phyloP scores from a whole-genome alignment of 1,139 yeast species.

The Yarrowia galli region DNA sequence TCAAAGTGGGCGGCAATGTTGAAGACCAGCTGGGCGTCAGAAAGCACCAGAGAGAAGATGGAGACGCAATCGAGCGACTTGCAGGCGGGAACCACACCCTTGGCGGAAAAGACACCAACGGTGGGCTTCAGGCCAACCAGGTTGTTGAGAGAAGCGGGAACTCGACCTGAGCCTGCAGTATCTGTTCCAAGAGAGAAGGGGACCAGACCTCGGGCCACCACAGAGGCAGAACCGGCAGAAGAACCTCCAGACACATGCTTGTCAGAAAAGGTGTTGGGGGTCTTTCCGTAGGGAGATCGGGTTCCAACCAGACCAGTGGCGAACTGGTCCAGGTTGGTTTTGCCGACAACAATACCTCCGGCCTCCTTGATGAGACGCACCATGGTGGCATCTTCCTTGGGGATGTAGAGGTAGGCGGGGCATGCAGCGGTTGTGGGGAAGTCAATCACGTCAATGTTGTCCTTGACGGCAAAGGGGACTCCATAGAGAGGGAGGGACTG shows the following conservation, averaged over 20 bases:
- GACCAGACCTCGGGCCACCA: slow-evolving; percentile 86
- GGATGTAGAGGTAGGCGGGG: slow-evolving; percentile 75
- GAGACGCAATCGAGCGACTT: slow-evolving; percentile 93
- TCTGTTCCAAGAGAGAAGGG: slow-evolving; percentile 93
- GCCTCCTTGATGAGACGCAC: slow-evolving; percentile 73
- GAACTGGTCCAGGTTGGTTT: slow-evolving; percentile 93
- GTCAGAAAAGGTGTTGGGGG: slow-evolving; percentile 76
- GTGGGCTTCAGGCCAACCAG: slow-evolving; percentile 92
- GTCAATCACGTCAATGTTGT: slow-evolving; percentile 87
- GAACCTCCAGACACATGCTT: slow-evolving; percentile 93
- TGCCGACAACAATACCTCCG: slow-evolving; percentile 91
- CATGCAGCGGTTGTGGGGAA: slow-evolving; percentile 94
- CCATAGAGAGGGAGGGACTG: slow-evolving; percentile 71
- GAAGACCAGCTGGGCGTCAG: slow-evolving; percentile 83
- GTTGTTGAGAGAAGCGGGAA: slow-evolving; percentile 95
- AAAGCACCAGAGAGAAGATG: slow-evolving; percentile 74
- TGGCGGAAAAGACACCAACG: slow-evolving; percentile 80
- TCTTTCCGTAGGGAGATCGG: slow-evolving; percentile 90
- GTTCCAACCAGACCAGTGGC: slow-evolving; percentile 97
- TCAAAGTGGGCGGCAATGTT: slow-evolving; percentile 76
- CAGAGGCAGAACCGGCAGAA: slow-evolving; percentile 93
- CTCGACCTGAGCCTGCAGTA: slow-evolving; percentile 98
- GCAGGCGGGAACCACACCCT: slow-evolving; percentile 97
- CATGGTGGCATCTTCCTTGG: slow-evolving; percentile 74
- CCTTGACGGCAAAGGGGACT: slow-evolving; percentile 94